Percentiles rank a stretch among this genome's conserved stretches.
phyloP scores from a whole-genome alignment of 2,329 filamentous ascomycete genomes.

The Aspergillus sergii region DNA sequence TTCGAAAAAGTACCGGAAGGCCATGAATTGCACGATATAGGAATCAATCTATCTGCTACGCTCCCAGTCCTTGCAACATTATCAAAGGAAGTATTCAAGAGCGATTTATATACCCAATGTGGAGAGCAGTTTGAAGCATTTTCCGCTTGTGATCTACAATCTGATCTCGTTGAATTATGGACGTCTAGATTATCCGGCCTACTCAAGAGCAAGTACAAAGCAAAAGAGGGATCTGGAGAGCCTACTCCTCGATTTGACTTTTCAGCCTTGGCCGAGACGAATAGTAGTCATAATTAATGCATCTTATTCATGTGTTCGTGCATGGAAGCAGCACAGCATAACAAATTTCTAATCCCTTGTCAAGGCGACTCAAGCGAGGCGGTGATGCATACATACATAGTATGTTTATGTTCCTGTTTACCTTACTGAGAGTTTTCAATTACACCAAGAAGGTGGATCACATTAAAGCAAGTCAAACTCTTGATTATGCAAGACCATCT shows the following conservation, averaged over 20 bases:
- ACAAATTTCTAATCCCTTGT: background rate
- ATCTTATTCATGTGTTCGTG: background rate
- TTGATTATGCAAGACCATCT: no score
- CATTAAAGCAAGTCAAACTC: background rate
- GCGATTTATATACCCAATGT: constrained; percentile 25
- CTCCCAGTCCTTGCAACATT: constrained; percentile 9
- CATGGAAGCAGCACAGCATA: background rate
- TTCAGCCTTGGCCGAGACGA: constrained; percentile 5
- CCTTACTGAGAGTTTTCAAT: background rate
- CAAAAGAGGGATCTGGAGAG: constrained; percentile 8
- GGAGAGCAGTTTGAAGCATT: constrained; percentile 17
- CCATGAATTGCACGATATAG: constrained; percentile 25
- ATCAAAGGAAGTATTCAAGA: constrained; percentile 9
- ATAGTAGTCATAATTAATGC: background rate
- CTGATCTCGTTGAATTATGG: constrained; percentile 21
- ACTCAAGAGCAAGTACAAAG: constrained; percentile 22
- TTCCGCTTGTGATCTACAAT: constrained; percentile 5
- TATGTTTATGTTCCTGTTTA: background rate
- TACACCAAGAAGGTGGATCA: background rate
- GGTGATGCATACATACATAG: background rate
- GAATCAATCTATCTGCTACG: constrained; percentile 13
- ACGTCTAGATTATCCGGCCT: constrained; percentile 17
- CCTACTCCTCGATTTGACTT: constrained; percentile 22
- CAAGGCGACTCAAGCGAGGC: background rate
- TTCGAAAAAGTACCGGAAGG: constrained; percentile 32